Base-by-base conservation (phyloP, 2,329 filamentous ascomycete species). In the Setomelanomma holmii region DNA sequence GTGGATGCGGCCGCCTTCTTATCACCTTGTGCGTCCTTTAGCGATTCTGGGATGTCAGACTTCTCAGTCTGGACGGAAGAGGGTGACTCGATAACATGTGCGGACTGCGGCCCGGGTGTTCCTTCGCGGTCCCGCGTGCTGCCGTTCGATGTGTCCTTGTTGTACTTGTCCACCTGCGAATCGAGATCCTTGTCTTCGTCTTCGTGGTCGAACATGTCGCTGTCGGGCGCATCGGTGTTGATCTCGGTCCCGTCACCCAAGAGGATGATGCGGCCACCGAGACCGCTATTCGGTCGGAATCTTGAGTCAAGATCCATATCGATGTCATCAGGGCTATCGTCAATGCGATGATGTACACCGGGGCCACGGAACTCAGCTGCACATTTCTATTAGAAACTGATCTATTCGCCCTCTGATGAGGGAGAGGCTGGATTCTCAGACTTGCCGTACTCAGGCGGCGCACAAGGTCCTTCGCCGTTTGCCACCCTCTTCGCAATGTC, bases 371-470 rank as follows among this genome's bases (percentile, higher is more conserved):
- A 80, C 64, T 81, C 79, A 66, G 79, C 79, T 81, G 68, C 60
- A 69, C 42, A 46, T 54, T 60, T 68, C 35, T 63, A 72, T 74
- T 70, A 75, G 68, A 74, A 47, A 53, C 60, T 62, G 63, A 62
- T 66, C 69, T 72, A 73, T 49, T 66, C 58, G 64, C 60, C 68
- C 62, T 67, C 55, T 46, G 60, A 59, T 57, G 63, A 60, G 71
- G 71, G 72, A 68, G 66, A 65, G 65, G 60, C 56, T 64, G 69
- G 66, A 60, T 72, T 66, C 73, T 72, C 76, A 80, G 80, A 86
- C 91, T 88, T 93, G 93, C 95, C 95, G 83, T 98, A 99, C 87
- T 99, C 95, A 72, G 93, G 95, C 79, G 95, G 95, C 76, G 95
- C 95, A 82, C 93, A 98, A 75, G 95, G 95, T 70, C 95, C 95